Conservation (phyloP, 2,329 filamentous ascomycete species). For the Alternaria brassicicola region DNA sequence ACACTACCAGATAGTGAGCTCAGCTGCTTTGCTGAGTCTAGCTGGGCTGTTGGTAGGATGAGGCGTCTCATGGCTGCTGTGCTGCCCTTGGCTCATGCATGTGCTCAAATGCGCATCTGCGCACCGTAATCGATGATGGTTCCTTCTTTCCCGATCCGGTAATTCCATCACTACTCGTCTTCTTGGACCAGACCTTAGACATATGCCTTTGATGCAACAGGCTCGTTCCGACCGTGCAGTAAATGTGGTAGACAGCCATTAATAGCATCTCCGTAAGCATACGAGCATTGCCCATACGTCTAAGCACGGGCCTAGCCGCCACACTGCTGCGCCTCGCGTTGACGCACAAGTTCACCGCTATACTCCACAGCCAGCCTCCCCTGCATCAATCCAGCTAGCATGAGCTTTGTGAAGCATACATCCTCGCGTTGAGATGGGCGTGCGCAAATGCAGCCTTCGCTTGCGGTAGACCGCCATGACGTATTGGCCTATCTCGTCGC, state of each 20-base stretch:
- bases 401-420: conserved; percentile 27
- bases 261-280: not conserved
- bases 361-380: conserved; percentile 33
- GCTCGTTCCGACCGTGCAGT: not conserved
- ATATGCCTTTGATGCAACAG: not conserved
- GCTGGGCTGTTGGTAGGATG: not conserved
- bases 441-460: conserved; percentile 47
- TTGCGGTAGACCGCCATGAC: conserved; percentile 61
- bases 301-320: conserved; percentile 17
- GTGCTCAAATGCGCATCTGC: conserved; percentile 17
- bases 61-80: not conserved
- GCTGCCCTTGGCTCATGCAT: not conserved
- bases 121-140: conserved; percentile 8
- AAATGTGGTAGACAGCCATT: not conserved
- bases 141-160: conserved; percentile 5
- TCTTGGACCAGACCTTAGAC: not conserved
- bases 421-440: conserved; percentile 41
- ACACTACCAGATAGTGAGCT: not conserved
- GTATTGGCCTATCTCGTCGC: conserved; percentile 91
- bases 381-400: conserved; percentile 32
- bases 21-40: not conserved
- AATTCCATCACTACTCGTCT: not conserved
- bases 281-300: not conserved
- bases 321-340: conserved; percentile 23
- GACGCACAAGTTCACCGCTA: conserved; percentile 18